Evolutionary conservation across 2,329 filamentous ascomycete genomes (phyloP).

Genomic region (Calycina herbarum): DNA sequence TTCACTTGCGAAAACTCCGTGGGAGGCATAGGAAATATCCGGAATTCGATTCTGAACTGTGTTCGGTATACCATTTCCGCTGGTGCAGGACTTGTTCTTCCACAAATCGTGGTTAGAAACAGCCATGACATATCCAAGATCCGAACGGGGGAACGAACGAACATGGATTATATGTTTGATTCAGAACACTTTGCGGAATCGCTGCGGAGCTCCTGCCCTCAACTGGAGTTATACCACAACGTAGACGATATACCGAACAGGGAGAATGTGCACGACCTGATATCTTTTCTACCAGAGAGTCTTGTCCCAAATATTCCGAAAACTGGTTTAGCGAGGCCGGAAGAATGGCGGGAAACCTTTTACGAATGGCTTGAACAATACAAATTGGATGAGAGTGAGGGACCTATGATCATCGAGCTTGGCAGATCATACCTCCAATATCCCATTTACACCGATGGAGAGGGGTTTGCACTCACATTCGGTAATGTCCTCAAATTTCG

Average conservation of each 20-base stretch:
- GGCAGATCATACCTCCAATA: slow-evolving; percentile 29
- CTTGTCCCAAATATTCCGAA: slow-evolving; percentile 22
- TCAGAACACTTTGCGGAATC: slow-evolving; percentile 28
- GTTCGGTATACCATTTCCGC: slow-evolving; percentile 33
- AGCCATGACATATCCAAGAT: slow-evolving; percentile 25
- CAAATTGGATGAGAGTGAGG: slow-evolving; percentile 15
- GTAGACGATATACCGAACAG: slow-evolving; percentile 23
- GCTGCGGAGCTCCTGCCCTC: slow-evolving; percentile 30
- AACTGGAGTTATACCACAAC: slow-evolving; percentile 28
- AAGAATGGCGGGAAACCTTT: slow-evolving; percentile 30
- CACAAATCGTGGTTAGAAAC: slow-evolving; percentile 24
- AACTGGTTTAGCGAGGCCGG: slow-evolving; percentile 27
- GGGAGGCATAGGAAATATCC: slow-evolving; percentile 35
- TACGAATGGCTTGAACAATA: slow-evolving; percentile 28
- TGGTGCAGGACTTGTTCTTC: slow-evolving; percentile 29
- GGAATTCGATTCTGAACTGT: slow-evolving; percentile 35
- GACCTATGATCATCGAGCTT: slow-evolving; percentile 23
- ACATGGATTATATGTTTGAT: slow-evolving; percentile 34
- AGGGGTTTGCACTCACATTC: slow-evolving; percentile 25
- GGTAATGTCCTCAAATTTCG: slow-evolving; percentile 31
- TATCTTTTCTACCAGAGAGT: slow-evolving; percentile 30
- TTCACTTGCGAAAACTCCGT: slow-evolving; percentile 31
- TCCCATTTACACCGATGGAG: slow-evolving; percentile 26
- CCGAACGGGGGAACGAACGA: slow-evolving; percentile 18
- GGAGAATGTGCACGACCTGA: slow-evolving; percentile 17